A percentile compares a stretch with the other conserved stretches of the same genome.
These are phyloP conservation scores for Hanseniaspora meyeri DNA, from an alignment of 805 yeast genomes.

Conservation along the genomic window DNA sequence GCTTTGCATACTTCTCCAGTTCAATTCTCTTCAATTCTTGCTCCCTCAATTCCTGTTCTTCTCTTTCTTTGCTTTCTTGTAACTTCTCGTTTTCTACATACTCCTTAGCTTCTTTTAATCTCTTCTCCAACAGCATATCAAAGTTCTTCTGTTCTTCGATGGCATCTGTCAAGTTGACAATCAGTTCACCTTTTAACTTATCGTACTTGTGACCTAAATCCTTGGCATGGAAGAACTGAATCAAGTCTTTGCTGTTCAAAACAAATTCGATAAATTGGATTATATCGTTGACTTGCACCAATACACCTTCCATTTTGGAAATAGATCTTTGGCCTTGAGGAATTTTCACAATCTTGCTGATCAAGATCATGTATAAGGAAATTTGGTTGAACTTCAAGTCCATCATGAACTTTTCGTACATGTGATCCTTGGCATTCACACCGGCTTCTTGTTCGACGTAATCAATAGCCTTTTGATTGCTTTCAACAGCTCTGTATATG, in stretches of 20 bases:
- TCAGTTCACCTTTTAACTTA: slow-evolving; percentile 66
- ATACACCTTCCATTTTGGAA: slow-evolving; percentile 46
- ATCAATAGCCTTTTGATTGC: slow-evolving; percentile 43
- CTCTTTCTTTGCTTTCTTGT: slow-evolving; percentile 36
- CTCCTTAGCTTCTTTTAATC: slow-evolving; percentile 62
- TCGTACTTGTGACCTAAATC: slow-evolving; percentile 80
- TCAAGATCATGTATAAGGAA: slow-evolving; percentile 71
- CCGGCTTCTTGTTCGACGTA: slow-evolving; percentile 18
- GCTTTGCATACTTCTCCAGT: slow-evolving; percentile 35
- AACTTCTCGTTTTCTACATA: slow-evolving; percentile 38
- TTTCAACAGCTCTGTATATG: slow-evolving; percentile 49
- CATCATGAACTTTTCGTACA: slow-evolving; percentile 30
- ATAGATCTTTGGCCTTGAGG: slow-evolving; percentile 47
- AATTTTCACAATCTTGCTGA: slow-evolving; percentile 62
- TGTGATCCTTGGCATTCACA: slow-evolving; percentile 17
- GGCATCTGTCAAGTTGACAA: slow-evolving; percentile 56
- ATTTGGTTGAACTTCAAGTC: slow-evolving; percentile 68
- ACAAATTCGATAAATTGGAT: slow-evolving; percentile 45
- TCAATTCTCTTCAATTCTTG: slow-evolving; percentile 39
- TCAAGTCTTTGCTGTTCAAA: slow-evolving; percentile 34
- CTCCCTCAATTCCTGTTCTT: slow-evolving; percentile 32
- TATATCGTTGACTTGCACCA: slow-evolving; percentile 49
- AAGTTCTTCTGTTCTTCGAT: slow-evolving; percentile 60
- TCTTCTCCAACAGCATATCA: slow-evolving; percentile 44
- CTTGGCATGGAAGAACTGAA: slow-evolving; percentile 40